A percentile compares a stretch with the other conserved stretches of the same genome.
These are phyloP conservation scores for Phytophthora sp. DNA, from an alignment of 352 stramenopile species.

Conservation along the genomic window DNA sequence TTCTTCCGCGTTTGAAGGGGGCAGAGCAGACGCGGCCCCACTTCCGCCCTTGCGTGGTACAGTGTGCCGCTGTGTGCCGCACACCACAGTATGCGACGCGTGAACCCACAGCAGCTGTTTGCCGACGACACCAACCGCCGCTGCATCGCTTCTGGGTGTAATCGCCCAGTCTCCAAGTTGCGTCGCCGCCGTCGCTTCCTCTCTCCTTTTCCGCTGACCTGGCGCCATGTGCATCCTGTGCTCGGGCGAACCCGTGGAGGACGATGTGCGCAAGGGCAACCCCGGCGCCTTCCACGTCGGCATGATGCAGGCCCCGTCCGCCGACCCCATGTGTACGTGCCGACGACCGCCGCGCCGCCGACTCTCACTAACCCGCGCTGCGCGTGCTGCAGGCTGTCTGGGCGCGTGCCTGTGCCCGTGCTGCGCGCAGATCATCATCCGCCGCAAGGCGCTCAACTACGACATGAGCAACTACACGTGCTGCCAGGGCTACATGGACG, in stretches of 20 bases:
- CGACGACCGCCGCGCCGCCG: not conserved
- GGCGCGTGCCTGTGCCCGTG: slow-evolving; percentile 84
- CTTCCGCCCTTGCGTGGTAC: slow-evolving; percentile 20
- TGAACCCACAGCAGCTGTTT: slow-evolving; percentile 22
- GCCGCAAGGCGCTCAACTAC: slow-evolving; percentile 90
- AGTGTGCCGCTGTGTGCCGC: slow-evolving; percentile 9
- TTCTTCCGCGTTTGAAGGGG: slow-evolving; percentile 11
- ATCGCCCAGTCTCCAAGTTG: slow-evolving; percentile 14
- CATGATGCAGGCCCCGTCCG: slow-evolving; percentile 87
- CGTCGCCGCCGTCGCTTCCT: not conserved
- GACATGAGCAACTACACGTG: slow-evolving; percentile 94
- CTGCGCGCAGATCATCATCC: slow-evolving; percentile 91
- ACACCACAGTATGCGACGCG: slow-evolving; percentile 8
- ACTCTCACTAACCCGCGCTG: slow-evolving; percentile 1
- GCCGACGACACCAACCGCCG: not conserved
- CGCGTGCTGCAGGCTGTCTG: slow-evolving; percentile 51
- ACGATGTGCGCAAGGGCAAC: slow-evolving; percentile 75
- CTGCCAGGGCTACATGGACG: slow-evolving; percentile 94
- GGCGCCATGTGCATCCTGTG: slow-evolving; percentile 69
- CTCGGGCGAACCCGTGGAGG: slow-evolving; percentile 69
- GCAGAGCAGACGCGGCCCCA: slow-evolving; percentile 10
- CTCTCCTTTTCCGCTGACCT: not conserved
- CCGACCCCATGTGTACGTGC: slow-evolving; percentile 84
- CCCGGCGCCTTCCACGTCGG: slow-evolving; percentile 79
- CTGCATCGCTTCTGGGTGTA: not conserved